Evolutionary conservation across 2,329 filamentous ascomycete genomes (phyloP), one percentile per base, ranked within the genome.

Genomic region (Xylariales sp.): DNA sequence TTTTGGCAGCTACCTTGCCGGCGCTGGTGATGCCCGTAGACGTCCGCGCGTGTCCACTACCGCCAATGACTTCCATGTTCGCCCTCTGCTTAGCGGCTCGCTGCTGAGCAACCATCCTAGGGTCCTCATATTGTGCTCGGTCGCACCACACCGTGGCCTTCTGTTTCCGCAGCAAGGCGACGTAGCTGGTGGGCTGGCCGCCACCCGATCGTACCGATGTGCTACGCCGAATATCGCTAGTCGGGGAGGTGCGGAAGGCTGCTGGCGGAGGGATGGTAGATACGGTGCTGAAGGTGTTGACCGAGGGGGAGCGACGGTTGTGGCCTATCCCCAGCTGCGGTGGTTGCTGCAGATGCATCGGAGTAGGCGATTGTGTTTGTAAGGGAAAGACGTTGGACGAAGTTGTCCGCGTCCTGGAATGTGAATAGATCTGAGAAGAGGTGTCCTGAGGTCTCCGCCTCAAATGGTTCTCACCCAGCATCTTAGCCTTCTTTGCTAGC

Each of bases 131-230:
- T 62, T 98, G 93, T 8, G 91, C 79, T 40, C 90, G 84, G 60
- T 97, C 93, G 69, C 90, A 96, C 93, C 93, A 98, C 4, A 98
- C 93, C 0, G 93, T 98, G 22, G 89, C 93, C 63, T 97, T 97
- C 66, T 98, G 93, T 62, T 90, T 91, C 48, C 93, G 82, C 68
- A 98, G 84, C n/a, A 96, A 75, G 25, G 93, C 90, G 38, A 98
- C 93, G 64, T 98, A 98, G 50, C 88, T 83, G n/a, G 75, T 75
- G 2, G 84, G 68, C 47, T 78, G 76, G 12, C 70, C 54, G 18
- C 63, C 59, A 34, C 75, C 78, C 16, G 88, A 94, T 54, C 88
- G 82, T 38, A 85, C 86, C 3, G 88, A 95, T 21, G 82, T 87
- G 20, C 88, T 94, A 51, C 89, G 80, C 46, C 86, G 82, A 36